A percentile compares a stretch with the other conserved stretches of the same genome.
Evolutionary conservation across 1,284 basidiomycete species (phyloP).

Genomic region (Cystobasidium pallidum): DNA sequence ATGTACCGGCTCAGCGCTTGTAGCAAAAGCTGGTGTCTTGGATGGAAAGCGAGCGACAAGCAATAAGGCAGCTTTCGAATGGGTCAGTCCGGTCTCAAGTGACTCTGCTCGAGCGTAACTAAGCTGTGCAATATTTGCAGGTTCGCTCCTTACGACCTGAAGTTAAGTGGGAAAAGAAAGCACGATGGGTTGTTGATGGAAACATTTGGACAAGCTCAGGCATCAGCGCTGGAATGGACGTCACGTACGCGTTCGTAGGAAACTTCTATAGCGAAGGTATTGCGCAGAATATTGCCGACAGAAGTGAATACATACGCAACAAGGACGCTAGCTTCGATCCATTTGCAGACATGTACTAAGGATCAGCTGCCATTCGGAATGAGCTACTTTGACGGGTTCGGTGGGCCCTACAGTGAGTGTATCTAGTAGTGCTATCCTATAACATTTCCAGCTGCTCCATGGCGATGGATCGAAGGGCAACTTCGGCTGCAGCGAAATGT

Average conservation of each 20-base stretch:
- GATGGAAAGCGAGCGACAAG: slow-evolving; percentile 43
- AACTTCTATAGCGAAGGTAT: slow-evolving; percentile 34
- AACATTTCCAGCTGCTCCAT: slow-evolving; percentile 13
- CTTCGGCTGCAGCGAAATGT: slow-evolving; percentile 49
- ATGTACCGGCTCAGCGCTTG: slow-evolving; percentile 41
- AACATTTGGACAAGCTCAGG: slow-evolving; percentile 45
- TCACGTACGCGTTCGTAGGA: slow-evolving; percentile 42
- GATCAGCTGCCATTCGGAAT: background rate
- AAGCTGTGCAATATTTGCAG: background rate
- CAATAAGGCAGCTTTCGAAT: slow-evolving; percentile 42
- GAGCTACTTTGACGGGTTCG: background rate
- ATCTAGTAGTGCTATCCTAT: background rate
- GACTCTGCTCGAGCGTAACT: background rate
- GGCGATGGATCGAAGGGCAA: slow-evolving; percentile 48
- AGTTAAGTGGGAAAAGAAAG: slow-evolving; percentile 41
- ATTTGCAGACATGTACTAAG: slow-evolving; percentile 36
- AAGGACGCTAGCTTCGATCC: slow-evolving; percentile 41
- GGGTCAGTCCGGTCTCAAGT: slow-evolving; percentile 8
- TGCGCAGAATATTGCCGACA: slow-evolving; percentile 35
- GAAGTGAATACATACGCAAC: slow-evolving; percentile 38
- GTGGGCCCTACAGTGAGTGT: too few species aligned
- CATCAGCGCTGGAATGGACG: slow-evolving; percentile 45
- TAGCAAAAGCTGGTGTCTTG: slow-evolving; percentile 38
- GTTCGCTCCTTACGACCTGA: slow-evolving; percentile 14
- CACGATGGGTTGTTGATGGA: slow-evolving; percentile 45